Evolutionary conservation across 495 filamentous ascomycete genomes (phyloP), one percentile per base, ranked within the genome.

Genomic region (Aspergillus indologenus): DNA sequence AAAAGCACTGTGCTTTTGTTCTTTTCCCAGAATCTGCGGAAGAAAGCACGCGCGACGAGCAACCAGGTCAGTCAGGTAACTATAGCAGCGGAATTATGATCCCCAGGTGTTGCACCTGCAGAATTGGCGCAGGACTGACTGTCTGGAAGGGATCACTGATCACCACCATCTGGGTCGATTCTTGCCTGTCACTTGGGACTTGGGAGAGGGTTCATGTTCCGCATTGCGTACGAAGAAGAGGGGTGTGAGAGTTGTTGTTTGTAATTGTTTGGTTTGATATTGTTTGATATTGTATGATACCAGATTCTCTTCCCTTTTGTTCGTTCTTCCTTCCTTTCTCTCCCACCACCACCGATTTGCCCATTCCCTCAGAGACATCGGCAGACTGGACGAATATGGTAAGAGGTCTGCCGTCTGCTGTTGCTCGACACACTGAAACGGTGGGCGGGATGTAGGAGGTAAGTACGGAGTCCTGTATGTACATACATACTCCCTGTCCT

Each of bases 101-200:
- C 50, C 54, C 54, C 54, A n/a, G 59, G 43, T 47, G 44, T 55
- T 63, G 64, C 64, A 66, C 64, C 64, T 66, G 64, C 64, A 66
- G 64, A 63, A 66, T 61, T 66, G 64, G 64, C 61, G 64, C 61
- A 66, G 48, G 60, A 50, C 29, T 55, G 17, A 57, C 40, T 51
- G 17, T 53, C 40, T 51, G 34, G 23, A 60, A 56, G 52, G 21
- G 49, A 55, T 54, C 58, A 55, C n/a, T 11, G 49, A 55, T 54
- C 58, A 55, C n/a, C 34, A 51, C n/a, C 34, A 14, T 40, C 34
- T 40, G 34, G 34, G 12, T 40, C 34, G 5, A 40, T 40, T 40
- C 34, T 60, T 55, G 45, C 24, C 45, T 52, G 17, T 20, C 53
- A 56, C 45, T 53, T 47, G 42, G n/a, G n/a, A n/a, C 1, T 59